Base-by-base conservation (phyloP, 2,329 filamentous ascomycete species). In the Keithomyces neogunnii region DNA sequence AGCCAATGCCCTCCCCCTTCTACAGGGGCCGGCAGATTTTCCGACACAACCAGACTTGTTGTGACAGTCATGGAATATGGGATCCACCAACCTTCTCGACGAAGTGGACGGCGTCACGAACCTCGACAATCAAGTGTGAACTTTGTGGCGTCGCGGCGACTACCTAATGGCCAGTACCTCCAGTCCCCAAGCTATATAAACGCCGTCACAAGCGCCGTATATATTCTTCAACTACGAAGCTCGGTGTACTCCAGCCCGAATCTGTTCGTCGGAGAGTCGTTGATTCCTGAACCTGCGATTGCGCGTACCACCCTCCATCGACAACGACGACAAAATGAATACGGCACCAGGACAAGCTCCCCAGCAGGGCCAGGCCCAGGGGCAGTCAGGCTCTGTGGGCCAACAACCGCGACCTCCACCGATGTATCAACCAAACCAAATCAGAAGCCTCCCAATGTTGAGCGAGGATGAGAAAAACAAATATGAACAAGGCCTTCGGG, bases 401-500 rank as follows among this genome's bases (percentile, higher is more conserved):
- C 60, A 61, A 50, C 59, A 60, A 51, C 53, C 56, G 29, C 62
- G 61, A 7, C 62, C 60, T 8, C 59, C 64, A 2, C 69, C 70
- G 1, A 73, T 79, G 65, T 78, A 76, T 35, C 69, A 72, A 35
- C 77, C 79, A 0, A 71, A 73, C 36, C 72, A 76, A 49, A 81
- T 82, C 63, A 71, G 73, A 35, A 69, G 55, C 5, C 69, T 82
- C 3, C 68, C 68, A 2, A 71, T 74, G 39, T 68, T 85, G 3
- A 75, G 68, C 30, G 69, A 76, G 1, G 72, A 77, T 1, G 82
- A 85, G 51, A 81, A 78, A 58, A 58, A 58, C 2, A 82, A 81
- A 57, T 85, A 84, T 57, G 79, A 84, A 57, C 65, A 70, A 2
- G 81, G 81, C 1, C 67, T 85, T 0, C 69, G 71, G 8, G 60